Percentiles rank a stretch among this genome's conserved stretches.
Evolutionary conservation across 2,329 filamentous ascomycete species (phyloP).

Genomic region (Aspergillus pseudoglaucus): DNA sequence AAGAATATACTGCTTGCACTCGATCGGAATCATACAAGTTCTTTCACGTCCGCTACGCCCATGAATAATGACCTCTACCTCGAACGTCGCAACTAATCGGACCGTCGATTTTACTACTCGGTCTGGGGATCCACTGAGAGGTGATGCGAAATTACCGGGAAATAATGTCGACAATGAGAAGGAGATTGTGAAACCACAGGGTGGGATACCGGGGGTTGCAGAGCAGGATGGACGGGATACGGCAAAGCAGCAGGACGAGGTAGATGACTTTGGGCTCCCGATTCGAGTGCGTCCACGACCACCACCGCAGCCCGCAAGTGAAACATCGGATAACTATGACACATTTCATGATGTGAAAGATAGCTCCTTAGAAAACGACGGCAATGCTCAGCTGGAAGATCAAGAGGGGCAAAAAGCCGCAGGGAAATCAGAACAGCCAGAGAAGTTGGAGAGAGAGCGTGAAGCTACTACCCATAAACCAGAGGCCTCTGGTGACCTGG

Average conservation of each 20-base stretch:
- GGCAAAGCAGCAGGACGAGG: conserved; percentile 9
- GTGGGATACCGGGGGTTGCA: not conserved
- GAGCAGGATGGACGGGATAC: conserved; percentile 3
- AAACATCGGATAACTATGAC: conserved; percentile 11
- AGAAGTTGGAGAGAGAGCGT: not conserved
- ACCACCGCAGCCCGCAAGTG: conserved; percentile 7
- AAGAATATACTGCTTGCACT: not conserved
- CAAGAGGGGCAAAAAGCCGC: not conserved
- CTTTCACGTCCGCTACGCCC: not conserved
- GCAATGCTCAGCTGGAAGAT: not conserved
- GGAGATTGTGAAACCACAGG: conserved; percentile 8
- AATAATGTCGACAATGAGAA: conserved; percentile 7
- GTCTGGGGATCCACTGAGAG: not conserved
- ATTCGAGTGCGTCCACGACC: conserved; percentile 22
- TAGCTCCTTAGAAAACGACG: not conserved
- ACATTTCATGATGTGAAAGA: conserved; percentile 17
- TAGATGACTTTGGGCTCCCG: conserved; percentile 37
- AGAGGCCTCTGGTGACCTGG: conserved; percentile 2
- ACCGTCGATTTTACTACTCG: conserved; percentile 19
- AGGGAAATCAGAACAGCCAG: not conserved
- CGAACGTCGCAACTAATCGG: conserved; percentile 20
- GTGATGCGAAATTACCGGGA: not conserved
- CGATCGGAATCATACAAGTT: not conserved
- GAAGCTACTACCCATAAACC: not conserved
- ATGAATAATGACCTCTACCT: conserved; percentile 28